These are phyloP conservation scores for Phytophthora capsici DNA, from an alignment of 352 stramenopile genomes.

Conservation along the genomic window DNA sequence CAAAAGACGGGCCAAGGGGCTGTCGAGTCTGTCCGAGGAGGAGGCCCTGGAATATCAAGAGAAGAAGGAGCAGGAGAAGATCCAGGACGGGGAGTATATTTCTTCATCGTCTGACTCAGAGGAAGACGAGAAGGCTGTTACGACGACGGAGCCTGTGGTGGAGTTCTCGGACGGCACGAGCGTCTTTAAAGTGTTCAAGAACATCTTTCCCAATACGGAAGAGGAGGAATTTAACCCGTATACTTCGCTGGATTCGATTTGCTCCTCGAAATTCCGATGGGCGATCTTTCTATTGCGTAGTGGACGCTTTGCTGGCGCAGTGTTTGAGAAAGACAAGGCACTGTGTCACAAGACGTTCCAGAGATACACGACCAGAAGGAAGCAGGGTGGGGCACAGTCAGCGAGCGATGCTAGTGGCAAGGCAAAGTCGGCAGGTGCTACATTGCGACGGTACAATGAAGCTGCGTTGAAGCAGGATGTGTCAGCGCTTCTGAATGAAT, in stretches of 20 bases:
- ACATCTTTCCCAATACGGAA: constrained; percentile 51
- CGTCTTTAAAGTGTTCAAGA: constrained; percentile 87
- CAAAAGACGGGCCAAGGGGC: constrained; percentile 71
- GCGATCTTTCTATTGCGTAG: constrained; percentile 91
- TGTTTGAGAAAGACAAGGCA: constrained; percentile 91
- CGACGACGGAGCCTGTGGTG: constrained; percentile 72
- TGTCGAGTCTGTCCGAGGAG: constrained; percentile 46
- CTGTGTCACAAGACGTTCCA: constrained; percentile 93
- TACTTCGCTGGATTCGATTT: constrained; percentile 52
- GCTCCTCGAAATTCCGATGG: constrained; percentile 71
- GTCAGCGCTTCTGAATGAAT: constrained; percentile 74
- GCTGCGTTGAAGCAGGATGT: constrained; percentile 91
- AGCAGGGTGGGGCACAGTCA: constrained; percentile 94
- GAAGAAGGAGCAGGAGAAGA: constrained; percentile 32
- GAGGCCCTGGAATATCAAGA: constrained; percentile 41
- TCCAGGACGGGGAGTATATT: constrained; percentile 29
- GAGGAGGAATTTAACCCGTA: constrained; percentile 73
- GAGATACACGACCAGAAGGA: constrained; percentile 93
- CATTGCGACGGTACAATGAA: constrained; percentile 94
- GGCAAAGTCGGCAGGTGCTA: constrained; percentile 93
- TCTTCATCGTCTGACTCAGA: constrained; percentile 59
- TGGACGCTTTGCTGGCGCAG: constrained; percentile 91
- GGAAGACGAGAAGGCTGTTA: constrained; percentile 54
- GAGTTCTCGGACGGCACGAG: constrained; percentile 78
- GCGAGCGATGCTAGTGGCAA: constrained; percentile 85